Evolutionary conservation across 345 rosid genomes (phyloP).

Genomic region (Hevea brasiliensis): DNA sequence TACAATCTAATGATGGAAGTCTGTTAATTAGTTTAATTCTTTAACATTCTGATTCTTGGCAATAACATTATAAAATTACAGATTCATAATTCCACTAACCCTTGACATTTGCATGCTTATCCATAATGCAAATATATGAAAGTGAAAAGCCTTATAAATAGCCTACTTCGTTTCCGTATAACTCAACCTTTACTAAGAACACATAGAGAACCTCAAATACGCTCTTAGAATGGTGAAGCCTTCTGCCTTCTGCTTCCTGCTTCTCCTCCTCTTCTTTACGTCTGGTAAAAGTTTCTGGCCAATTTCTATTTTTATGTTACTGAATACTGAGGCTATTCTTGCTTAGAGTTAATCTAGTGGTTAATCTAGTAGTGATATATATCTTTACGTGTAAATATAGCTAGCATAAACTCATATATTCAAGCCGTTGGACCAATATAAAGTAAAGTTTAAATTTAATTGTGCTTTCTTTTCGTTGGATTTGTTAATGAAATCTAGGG

Average conservation of each 20-base stretch:
- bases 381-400: too few relatives aligned
- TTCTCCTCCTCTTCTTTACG: constrained; percentile 14
- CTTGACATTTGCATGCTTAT: constrained; percentile 1
- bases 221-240: constrained; percentile 21
- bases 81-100: neutral
- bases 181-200: neutral
- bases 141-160: neutral
- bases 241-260: constrained; percentile 15
- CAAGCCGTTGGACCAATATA: too few relatives aligned
- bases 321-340: too few relatives aligned
- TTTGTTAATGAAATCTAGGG: too few relatives aligned
- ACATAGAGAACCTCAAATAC: neutral
- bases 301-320: too few relatives aligned
- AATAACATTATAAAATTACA: neutral
- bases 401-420: too few relatives aligned
- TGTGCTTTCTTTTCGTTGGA: too few relatives aligned
- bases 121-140: neutral
- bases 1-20: neutral
- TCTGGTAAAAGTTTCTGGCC: constrained; percentile 12
- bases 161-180: neutral
- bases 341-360: too few relatives aligned
- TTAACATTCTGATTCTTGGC: neutral
- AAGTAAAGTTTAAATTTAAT: too few relatives aligned
- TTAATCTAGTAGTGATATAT: too few relatives aligned
- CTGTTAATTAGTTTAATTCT: neutral